Conservation (phyloP, 805 yeast genomes). For the Suhomyces sp. region DNA sequence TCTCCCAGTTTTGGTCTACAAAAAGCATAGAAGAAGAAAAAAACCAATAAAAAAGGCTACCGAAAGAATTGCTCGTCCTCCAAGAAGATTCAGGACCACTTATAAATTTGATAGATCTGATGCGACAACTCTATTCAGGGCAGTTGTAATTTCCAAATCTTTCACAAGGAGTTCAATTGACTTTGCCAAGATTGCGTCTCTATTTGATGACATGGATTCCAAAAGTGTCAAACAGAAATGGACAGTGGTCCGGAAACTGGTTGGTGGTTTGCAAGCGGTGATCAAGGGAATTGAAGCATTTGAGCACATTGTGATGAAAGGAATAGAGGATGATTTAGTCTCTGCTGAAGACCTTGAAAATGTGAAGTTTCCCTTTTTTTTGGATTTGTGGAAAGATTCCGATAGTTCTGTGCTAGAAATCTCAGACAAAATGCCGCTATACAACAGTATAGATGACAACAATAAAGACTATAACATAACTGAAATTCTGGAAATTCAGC, state of each 20-base stretch:
- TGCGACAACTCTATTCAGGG: conserved; percentile 55
- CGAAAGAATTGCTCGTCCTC: conserved; percentile 4
- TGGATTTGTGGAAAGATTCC: conserved; percentile 64
- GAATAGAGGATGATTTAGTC: conserved; percentile 56
- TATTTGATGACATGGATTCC: conserved; percentile 44
- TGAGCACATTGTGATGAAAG: conserved; percentile 61
- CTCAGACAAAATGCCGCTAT: conserved; percentile 38
- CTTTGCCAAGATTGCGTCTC: conserved; percentile 58
- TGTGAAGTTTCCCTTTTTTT: conserved; percentile 50
- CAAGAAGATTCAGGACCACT: conserved; percentile 16
- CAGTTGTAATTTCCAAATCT: conserved; percentile 67
- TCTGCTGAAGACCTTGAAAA: conserved; percentile 49
- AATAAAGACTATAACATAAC: conserved; percentile 44
- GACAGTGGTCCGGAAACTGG: conserved; percentile 59
- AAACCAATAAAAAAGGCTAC: conserved; percentile 9
- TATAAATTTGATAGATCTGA: conserved; percentile 43
- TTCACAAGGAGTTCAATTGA: conserved; percentile 55
- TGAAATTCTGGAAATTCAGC: conserved; percentile 22
- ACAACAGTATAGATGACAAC: conserved; percentile 46
- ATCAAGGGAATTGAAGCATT: conserved; percentile 60
- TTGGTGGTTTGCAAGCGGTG: conserved; percentile 53
- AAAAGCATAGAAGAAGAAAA: conserved; percentile 17
- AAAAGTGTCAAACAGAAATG: conserved; percentile 61
- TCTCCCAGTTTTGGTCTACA: conserved; percentile 12
- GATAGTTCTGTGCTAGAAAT: conserved; percentile 37